A percentile compares a stretch with the other conserved stretches of the same genome.
phyloP scores from a whole-genome alignment of 148 eudicot genomes.

The Arctostaphylos glauca region DNA sequence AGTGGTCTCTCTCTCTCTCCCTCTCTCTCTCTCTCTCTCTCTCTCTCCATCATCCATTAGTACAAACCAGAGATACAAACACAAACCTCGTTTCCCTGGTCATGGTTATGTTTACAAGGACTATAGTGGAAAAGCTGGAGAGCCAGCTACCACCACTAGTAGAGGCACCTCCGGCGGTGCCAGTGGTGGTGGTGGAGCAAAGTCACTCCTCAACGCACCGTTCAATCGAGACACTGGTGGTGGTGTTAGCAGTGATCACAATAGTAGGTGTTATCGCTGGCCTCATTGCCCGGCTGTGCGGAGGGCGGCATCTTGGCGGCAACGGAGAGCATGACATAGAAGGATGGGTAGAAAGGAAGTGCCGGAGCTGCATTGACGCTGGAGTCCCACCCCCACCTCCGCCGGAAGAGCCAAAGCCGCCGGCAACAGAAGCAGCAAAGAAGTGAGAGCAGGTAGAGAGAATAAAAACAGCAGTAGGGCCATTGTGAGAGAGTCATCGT shows the following conservation, averaged over 20 bases:
- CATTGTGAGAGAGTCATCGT: background rate
- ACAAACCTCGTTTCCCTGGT: background rate
- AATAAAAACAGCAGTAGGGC: background rate
- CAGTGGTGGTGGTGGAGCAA: conserved; percentile 19
- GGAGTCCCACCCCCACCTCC: conserved; percentile 44
- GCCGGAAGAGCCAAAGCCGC: conserved; percentile 27
- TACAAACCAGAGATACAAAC: background rate
- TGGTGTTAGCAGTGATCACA: conserved; percentile 74
- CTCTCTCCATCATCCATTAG: too few relatives aligned
- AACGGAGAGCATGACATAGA: conserved; percentile 58
- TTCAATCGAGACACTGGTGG: conserved; percentile 74
- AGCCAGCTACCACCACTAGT: conserved; percentile 49
- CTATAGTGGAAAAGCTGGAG: conserved; percentile 21
- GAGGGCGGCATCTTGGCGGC: conserved; percentile 60
- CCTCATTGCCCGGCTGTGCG: conserved; percentile 67
- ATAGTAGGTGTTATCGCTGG: conserved; percentile 63
- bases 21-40: background rate
- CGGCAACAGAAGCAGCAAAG: conserved; percentile 35
- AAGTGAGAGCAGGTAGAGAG: conserved; percentile 24
- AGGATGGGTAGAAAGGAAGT: conserved; percentile 68
- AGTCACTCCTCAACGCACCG: conserved; percentile 34
- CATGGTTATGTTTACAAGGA: conserved; percentile 20
- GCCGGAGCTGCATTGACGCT: conserved; percentile 68
- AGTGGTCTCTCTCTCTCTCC: background rate
- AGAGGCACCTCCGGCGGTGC: conserved; percentile 34